Evolutionary conservation across 1,284 basidiomycete genomes (phyloP), one percentile per base, ranked within the genome.

Genomic region (Hypsizygus ulmarius): DNA sequence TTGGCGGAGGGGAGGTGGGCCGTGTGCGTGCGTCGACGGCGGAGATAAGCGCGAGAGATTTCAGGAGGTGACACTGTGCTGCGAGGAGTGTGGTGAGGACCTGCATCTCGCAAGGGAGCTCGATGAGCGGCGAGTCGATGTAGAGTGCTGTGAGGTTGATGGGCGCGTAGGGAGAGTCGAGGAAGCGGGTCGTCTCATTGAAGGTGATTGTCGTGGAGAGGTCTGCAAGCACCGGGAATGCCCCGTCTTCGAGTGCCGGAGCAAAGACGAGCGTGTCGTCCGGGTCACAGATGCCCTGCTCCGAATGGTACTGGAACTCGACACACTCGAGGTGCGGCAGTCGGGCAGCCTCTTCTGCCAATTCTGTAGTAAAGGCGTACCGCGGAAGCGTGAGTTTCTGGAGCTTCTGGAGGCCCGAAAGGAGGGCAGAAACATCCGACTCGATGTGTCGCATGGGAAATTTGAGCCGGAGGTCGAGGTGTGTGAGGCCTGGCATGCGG

Each of bases 221-320:
- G 48, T 83, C 79, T 56, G 65, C 71, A 4, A 87, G 66, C 0
- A 68, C 62, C 0, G 78, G 79, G 59, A 85, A 87, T 0, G 78
- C 71, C 15, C 73, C 77, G 49, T 75, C 67, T 16, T 60, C 38
- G 10, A 82, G 62, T 2, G 52, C 57, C 1, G 79, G 81, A 4
- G 47, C 14, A 54, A 81, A 79, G 19, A 62, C 54, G 2, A 58
- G 42, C 1, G 78, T 64, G 49, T 84, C 81, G 1, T 36, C 47
- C 0, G 64, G 60, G 36, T 72, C 60, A 0, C 77, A 78, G 25
- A 51, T 57, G 3, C 75, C 78, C 50, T 78, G 73, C 0, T 61
- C 59, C 3, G 62, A 54, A 10, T 63, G 51, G 53, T 75, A 75
- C 45, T 75, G 73, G 51, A 80, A 84, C 47, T 81, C 77, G 14